Base-by-base conservation (phyloP, 805 yeast genomes). In the Starmerella potacharoeniae region DNA sequence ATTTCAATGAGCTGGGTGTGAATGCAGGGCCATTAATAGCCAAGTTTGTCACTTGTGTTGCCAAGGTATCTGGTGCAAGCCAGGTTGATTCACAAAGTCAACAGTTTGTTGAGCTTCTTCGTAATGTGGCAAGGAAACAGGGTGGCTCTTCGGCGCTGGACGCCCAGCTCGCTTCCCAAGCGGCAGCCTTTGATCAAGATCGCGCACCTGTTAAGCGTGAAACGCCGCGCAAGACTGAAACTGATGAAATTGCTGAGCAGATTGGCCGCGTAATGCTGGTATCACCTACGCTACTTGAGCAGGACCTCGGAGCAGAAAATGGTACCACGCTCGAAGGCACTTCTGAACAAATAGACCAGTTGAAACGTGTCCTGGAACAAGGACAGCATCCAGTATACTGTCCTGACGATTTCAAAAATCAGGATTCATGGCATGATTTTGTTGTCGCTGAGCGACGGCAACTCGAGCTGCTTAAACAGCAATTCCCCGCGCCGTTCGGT, bases 231-330 rank as follows among this genome's bases (percentile, higher is more conserved):
- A 55, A 4, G 67, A 86, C 1, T 72, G 72, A 75, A 39, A 54
- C 81, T 1, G 59, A 73, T 0, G 86, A 83, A 17, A 73, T 75
- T 56, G 75, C 81, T 1, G 64, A 61, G n/a, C 68, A 77, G 29
- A 62, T 85, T 9, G 74, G 72, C 40, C 66, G 69, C 3, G 53
- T 84, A n/a, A 82, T 84, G 63, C 63, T 65, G 4, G 71, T 79
- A 2, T 79, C 79, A 50, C 72, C 69, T 3, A 60, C 71, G 0
- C 71, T 73, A 52, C 55, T 85, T 10, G 53, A 42, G 37, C 51
- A 44, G n/a, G 62, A 59, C 31, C 39, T 55, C n/a, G 47, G 47
- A 10, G 46, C 34, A 17, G 58, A 56, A 17, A 22, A 34, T 11
- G 6, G 36, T 13, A 33, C 53, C 13, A 45, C 55, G 5, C 49